Evolutionary conservation across 192 early-diverging fungal species (phyloP).

Genomic region (Rhizoclosmatium globosum): DNA sequence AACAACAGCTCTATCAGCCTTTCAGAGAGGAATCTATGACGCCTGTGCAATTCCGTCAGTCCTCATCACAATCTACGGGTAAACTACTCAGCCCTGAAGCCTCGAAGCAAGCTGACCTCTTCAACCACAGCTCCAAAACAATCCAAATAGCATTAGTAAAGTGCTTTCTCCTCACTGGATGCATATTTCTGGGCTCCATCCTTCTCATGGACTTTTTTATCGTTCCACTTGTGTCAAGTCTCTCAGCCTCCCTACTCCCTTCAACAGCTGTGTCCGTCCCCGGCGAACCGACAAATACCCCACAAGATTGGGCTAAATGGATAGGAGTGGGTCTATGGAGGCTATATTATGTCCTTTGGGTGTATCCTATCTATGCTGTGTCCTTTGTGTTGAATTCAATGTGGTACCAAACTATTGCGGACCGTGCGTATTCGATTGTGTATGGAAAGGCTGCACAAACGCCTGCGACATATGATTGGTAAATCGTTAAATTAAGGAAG

Average conservation of each 20-base stretch:
- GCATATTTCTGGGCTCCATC: slow-evolving; percentile 63
- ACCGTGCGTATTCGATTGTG: slow-evolving; percentile 54
- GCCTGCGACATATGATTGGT: slow-evolving; percentile 47
- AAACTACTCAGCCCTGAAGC: neutral
- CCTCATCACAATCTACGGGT: slow-evolving; percentile 61
- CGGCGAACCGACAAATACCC: neutral
- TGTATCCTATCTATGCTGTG: slow-evolving; percentile 61
- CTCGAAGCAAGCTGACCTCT: neutral
- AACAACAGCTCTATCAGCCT: too few species aligned
- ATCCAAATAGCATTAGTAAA: slow-evolving; percentile 51
- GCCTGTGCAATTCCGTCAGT: slow-evolving; percentile 55
- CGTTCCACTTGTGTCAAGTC: slow-evolving; percentile 26
- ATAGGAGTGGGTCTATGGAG: neutral
- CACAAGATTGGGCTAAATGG: neutral
- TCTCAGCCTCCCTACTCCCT: neutral
- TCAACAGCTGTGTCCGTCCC: neutral
- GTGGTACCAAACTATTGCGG: slow-evolving; percentile 69
- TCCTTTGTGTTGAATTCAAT: slow-evolving; percentile 60
- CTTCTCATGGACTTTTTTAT: slow-evolving; percentile 51
- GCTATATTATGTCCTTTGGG: slow-evolving; percentile 58
- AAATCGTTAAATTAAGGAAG: neutral
- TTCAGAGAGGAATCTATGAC: slow-evolving; percentile 38
- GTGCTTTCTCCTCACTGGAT: slow-evolving; percentile 59
- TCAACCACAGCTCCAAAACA: slow-evolving; percentile 49
- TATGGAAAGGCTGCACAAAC: slow-evolving; percentile 45